phyloP scores from a whole-genome alignment of 2,329 filamentous ascomycete genomes.

The Fusarium foetens region DNA sequence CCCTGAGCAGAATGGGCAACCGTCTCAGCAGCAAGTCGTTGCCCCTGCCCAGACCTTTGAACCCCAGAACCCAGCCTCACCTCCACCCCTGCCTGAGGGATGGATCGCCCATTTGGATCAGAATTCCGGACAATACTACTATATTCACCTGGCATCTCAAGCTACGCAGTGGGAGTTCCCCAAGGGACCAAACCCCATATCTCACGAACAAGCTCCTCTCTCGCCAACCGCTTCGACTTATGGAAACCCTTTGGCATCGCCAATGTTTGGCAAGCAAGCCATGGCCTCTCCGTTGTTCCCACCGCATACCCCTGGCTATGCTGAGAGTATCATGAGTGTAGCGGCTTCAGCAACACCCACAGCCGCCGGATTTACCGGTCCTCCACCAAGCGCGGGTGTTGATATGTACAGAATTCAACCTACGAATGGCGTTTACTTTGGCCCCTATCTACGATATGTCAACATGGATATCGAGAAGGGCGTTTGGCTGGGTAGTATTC shows the following conservation, averaged over 20 bases:
- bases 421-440: conserved; percentile 97
- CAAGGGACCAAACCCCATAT: conserved; percentile 90
- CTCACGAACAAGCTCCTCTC: conserved; percentile 81
- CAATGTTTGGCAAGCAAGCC: conserved; percentile 65
- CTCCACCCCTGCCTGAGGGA: conserved; percentile 92
- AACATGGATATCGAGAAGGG: conserved; percentile 97
- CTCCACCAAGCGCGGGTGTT: conserved; percentile 87
- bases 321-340: conserved; percentile 86
- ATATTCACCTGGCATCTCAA: conserved; percentile 94
- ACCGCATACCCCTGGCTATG: conserved; percentile 84
- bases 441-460: conserved; percentile 92
- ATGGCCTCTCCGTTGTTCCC: conserved; percentile 85
- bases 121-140: conserved; percentile 97
- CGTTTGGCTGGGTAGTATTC: conserved; percentile 90
- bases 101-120: conserved; percentile 98
- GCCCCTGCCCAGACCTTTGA: conserved; percentile 55
- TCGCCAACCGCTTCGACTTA: conserved; percentile 84
- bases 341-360: conserved; percentile 78
- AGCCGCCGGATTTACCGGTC: conserved; percentile 84
- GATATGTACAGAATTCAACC: conserved; percentile 94
- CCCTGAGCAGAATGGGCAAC: conserved; percentile 61
- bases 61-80: conserved; percentile 75
- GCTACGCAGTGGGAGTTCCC: conserved; percentile 99
- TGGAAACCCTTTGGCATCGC: conserved; percentile 77
- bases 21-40: conserved; percentile 55